These are phyloP conservation scores for Penicillium sp. DNA, from an alignment of 2,329 filamentous ascomycete genomes.

Conservation along the genomic window DNA sequence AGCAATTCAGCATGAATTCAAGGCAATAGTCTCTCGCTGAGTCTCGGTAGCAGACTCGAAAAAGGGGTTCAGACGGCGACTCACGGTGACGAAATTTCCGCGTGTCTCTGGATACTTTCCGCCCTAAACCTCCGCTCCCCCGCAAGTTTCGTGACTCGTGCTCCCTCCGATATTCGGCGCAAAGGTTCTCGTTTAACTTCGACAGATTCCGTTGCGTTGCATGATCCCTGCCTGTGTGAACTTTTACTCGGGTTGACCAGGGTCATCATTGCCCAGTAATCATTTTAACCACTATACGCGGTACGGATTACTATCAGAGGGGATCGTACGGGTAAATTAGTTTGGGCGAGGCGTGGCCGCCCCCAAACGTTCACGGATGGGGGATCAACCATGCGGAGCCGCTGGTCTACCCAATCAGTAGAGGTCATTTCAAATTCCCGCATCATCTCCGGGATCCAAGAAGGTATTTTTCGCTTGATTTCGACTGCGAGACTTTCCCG, in stretches of 20 bases:
- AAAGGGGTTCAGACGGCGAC: slow-evolving; percentile 1
- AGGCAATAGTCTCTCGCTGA: not conserved
- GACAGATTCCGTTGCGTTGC: not conserved
- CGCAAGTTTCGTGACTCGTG: not conserved
- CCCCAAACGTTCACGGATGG: not conserved
- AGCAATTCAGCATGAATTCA: not conserved
- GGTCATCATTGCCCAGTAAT: not conserved
- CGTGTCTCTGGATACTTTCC: not conserved
- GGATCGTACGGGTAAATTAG: not conserved
- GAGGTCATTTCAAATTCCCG: no score
- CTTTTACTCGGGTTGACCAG: not conserved
- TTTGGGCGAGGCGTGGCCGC: not conserved
- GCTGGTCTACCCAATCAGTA: not conserved
- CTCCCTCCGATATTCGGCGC: slow-evolving; percentile 10
- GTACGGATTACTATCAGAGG: not conserved
- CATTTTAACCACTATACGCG: not conserved
- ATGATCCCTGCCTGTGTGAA: not conserved
- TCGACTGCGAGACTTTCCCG: slow-evolving; percentile 25
- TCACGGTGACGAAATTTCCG: not conserved
- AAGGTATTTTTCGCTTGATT: not conserved
- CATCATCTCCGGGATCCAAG: no score
- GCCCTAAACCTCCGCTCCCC: not conserved
- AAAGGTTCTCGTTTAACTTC: not conserved
- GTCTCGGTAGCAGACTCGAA: not conserved
- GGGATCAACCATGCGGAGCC: slow-evolving; percentile 1